These are phyloP conservation scores for Lobulomyces angularis DNA, from an alignment of 192 early-diverging fungal species.

Conservation along the genomic window DNA sequence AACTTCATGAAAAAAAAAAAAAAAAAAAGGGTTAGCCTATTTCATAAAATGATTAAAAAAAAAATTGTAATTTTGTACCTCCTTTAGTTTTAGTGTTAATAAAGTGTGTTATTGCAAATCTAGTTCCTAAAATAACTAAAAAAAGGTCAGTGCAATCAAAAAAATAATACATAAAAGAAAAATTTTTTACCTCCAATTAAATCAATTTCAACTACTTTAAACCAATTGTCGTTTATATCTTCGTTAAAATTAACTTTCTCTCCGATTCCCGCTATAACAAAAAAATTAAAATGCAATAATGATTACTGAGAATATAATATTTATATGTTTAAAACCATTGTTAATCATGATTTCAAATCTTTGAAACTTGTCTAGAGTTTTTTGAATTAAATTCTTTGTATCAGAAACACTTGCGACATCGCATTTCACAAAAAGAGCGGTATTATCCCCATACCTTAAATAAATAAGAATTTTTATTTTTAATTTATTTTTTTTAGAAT, in stretches of 20 bases:
- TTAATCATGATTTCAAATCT: conserved; percentile 29
- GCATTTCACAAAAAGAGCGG: conserved; percentile 36
- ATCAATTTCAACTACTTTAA: conserved; percentile 60
- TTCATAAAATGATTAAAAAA: too few species aligned
- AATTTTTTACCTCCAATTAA: conserved; percentile 37
- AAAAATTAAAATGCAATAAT: too few species aligned
- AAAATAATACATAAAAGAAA: conserved; percentile 4
- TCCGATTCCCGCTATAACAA: conserved; percentile 28
- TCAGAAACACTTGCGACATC: conserved; percentile 32
- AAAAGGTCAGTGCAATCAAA: neutral
- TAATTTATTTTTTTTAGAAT: too few species aligned
- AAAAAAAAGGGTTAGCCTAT: too few species aligned
- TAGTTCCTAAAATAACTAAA: conserved; percentile 59
- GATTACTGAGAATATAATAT: too few species aligned
- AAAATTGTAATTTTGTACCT: too few species aligned
- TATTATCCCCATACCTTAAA: conserved; percentile 13
- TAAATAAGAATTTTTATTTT: too few species aligned
- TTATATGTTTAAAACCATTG: too few species aligned
- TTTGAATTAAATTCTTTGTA: conserved; percentile 18
- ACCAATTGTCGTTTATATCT: conserved; percentile 26
- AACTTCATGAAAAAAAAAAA: too few species aligned
- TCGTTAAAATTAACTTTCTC: conserved; percentile 8
- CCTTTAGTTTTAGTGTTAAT: conserved; percentile 20
- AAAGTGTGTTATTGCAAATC: conserved; percentile 52
- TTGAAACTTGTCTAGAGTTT: conserved; percentile 39